Conservation (phyloP, 306 rosid species). For the Carpinus fangiana region DNA sequence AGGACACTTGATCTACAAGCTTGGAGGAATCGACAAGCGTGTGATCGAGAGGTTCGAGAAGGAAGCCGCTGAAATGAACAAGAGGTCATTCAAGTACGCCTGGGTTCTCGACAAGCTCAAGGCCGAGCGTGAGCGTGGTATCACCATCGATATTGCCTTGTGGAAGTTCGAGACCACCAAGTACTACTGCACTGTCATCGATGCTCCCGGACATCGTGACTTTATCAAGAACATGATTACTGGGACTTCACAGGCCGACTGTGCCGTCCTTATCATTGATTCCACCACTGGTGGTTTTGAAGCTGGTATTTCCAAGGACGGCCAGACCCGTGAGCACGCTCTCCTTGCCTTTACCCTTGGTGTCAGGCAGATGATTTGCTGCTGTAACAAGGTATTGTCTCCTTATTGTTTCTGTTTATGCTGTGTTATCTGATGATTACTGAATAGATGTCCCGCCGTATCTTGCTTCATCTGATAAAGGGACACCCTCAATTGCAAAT, state of each 20-base stretch:
- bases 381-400: slow-evolving; percentile 37
- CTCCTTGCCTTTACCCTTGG: slow-evolving; percentile 51
- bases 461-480: too few species aligned
- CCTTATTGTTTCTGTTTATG: too few species aligned
- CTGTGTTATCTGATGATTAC: too few species aligned
- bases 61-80: slow-evolving; percentile 52
- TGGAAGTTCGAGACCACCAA: slow-evolving; percentile 48
- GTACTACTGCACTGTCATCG: slow-evolving; percentile 45
- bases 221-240: slow-evolving; percentile 49
- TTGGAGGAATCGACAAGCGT: slow-evolving; percentile 50
- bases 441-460: too few species aligned
- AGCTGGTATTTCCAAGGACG: slow-evolving; percentile 51
- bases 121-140: slow-evolving; percentile 48
- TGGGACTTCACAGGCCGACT: slow-evolving; percentile 46
- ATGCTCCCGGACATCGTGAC: slow-evolving; percentile 47
- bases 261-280: slow-evolving; percentile 42
- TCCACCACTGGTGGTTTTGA: slow-evolving; percentile 52
- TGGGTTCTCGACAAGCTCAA: slow-evolving; percentile 49
- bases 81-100: slow-evolving; percentile 47
- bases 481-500: too few species aligned
- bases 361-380: slow-evolving; percentile 48
- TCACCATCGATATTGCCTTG: slow-evolving; percentile 43
- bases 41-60: slow-evolving; percentile 50
- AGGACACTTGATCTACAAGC: slow-evolving; percentile 43
- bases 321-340: slow-evolving; percentile 50